These are phyloP conservation scores for Nitzschia palea DNA, from an alignment of 108 stramenopile species.

Conservation along the genomic window DNA sequence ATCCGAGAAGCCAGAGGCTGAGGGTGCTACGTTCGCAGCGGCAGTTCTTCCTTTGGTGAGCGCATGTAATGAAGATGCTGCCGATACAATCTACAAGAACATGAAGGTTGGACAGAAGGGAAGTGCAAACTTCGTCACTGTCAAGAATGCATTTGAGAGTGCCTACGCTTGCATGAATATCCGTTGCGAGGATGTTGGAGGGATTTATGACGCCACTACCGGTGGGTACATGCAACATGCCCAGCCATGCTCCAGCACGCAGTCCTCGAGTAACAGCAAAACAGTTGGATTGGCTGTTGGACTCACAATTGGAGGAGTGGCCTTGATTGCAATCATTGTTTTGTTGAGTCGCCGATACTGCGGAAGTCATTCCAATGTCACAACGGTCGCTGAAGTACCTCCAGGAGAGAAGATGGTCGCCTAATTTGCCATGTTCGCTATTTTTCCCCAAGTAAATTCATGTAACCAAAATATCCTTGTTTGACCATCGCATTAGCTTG, in stretches of 20 bases:
- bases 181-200: conserved; percentile 64
- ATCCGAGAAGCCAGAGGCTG: conserved; percentile 54
- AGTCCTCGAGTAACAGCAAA: not conserved
- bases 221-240: conserved; percentile 26
- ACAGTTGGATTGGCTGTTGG: conserved; percentile 22
- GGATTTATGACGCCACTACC: conserved; percentile 43
- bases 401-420: not conserved
- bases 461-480: too few relatives aligned
- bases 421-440: too few relatives aligned
- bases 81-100: conserved; percentile 67
- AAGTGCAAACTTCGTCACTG: conserved; percentile 40
- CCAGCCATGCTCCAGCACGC: conserved; percentile 11
- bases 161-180: conserved; percentile 64
- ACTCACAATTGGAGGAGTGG: conserved; percentile 16
- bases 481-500: too few relatives aligned
- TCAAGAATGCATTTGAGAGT: conserved; percentile 70
- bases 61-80: conserved; percentile 46
- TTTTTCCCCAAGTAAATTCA: too few relatives aligned
- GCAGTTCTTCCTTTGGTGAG: conserved; percentile 66
- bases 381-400: not conserved
- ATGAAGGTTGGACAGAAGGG: conserved; percentile 37
- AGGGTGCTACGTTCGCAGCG: conserved; percentile 77
- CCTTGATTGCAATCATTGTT: conserved; percentile 16
- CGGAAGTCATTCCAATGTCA: not conserved
- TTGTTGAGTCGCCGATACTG: not conserved